Base-by-base conservation (phyloP, 495 filamentous ascomycete species). In the Penicillium salamii region DNA sequence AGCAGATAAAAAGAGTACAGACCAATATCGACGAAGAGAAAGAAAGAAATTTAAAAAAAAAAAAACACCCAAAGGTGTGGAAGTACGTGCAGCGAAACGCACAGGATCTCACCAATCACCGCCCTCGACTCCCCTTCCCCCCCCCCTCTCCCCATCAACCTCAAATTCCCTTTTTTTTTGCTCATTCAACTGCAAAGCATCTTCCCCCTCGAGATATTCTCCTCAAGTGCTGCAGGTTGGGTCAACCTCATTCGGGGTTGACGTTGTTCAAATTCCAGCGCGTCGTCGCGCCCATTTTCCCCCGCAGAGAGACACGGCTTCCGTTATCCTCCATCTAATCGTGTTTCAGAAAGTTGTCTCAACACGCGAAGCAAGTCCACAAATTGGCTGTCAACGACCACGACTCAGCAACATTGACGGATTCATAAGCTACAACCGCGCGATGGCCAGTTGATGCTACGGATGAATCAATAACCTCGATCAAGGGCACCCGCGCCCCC, bases 401-500 rank as follows among this genome's bases (percentile, higher is more conserved):
- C 21, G 34, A 45, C 37, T 34, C 50, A 44, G 47, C n/a, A n/a
- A n/a, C n/a, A n/a, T n/a, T n/a, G n/a, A 53, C 39, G 32, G 15
- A 53, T 57, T 49, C 24, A 45, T 19, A 35, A 51, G 31, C 46
- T 39, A 17, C 40, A 35, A 46, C 55, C 47, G 26, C 66, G 62
- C 52, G 58, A 76, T 76, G 73, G 70, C 67, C 62, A 47, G 56
- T 67, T 71, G 64, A 72, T 70, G 52, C 59, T 55, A 61, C 71
- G 68, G 63, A 73, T 73, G 69, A 72, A 67, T 72, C 53, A 62
- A 67, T 71, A 72, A 64, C 62, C 59, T 68, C 59, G 57, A 51
- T 52, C 6, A 67, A 68, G 73, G 70, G 71, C 70, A 68, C 58
- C 66, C 66, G 71, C 67, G 71, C 73, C 75, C 72, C 66, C 60